Percentiles rank a stretch among this genome's conserved stretches.
Evolutionary conservation across 192 early-diverging fungal genomes (phyloP).

Genomic region (Podila verticillata): DNA sequence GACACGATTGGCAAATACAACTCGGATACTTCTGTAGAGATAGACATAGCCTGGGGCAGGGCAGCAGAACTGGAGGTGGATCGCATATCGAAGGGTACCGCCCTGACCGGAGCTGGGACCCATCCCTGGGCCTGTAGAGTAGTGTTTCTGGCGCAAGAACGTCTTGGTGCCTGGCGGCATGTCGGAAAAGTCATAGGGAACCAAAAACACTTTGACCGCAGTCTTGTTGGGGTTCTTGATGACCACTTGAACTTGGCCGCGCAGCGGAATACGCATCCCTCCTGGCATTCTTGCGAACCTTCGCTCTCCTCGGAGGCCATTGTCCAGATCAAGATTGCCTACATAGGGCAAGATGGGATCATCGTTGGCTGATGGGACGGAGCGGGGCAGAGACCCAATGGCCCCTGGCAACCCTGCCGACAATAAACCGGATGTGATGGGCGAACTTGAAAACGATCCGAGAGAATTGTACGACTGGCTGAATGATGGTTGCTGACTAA

Average conservation of each 20-base stretch:
- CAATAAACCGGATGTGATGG: constrained; percentile 2
- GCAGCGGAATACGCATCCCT: constrained; percentile 74
- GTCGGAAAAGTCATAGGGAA: constrained; percentile 82
- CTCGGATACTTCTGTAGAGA: constrained; percentile 70
- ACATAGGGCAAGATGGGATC: constrained; percentile 78
- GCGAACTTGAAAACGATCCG: constrained; percentile 31
- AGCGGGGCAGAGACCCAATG: constrained; percentile 13
- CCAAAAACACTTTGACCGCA: constrained; percentile 79
- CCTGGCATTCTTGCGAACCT: constrained; percentile 52
- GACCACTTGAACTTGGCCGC: constrained; percentile 82
- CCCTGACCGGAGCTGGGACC: constrained; percentile 14
- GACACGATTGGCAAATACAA: constrained; percentile 77
- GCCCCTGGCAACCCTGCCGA: constrained; percentile 6
- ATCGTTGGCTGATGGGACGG: constrained; percentile 41
- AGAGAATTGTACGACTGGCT: constrained; percentile 26
- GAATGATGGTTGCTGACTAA: constrained; percentile 9
- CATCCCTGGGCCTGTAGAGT: constrained; percentile 50
- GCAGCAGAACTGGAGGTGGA: constrained; percentile 78
- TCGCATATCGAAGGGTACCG: constrained; percentile 71
- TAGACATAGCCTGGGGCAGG: constrained; percentile 67
- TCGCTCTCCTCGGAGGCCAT: constrained; percentile 50
- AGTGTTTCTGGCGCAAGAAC: constrained; percentile 83
- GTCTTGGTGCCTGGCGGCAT: constrained; percentile 80
- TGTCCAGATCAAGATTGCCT: constrained; percentile 73
- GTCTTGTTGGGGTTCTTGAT: constrained; percentile 84